A percentile compares a stretch with the other conserved stretches of the same genome.
Evolutionary conservation across 177 flowering plant genomes (phyloP).

Genomic region (Vitis hybrid): DNA sequence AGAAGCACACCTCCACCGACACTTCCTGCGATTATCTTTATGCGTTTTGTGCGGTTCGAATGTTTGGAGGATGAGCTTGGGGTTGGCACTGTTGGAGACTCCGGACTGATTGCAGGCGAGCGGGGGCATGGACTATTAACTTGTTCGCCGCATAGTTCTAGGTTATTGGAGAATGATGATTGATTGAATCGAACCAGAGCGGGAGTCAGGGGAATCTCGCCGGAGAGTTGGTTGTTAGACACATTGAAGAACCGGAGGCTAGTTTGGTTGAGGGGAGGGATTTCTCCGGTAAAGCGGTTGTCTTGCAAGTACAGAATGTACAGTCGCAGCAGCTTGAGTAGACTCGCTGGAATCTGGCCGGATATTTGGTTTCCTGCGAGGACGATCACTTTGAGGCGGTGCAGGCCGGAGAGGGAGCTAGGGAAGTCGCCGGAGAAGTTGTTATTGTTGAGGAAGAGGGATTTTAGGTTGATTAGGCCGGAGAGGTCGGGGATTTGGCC

Average conservation of each 20-base stretch:
- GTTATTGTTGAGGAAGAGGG: slow-evolving; percentile 64
- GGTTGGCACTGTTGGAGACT: neutral
- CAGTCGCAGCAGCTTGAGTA: slow-evolving; percentile 49
- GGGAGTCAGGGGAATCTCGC: slow-evolving; percentile 65
- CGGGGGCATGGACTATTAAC: slow-evolving; percentile 33
- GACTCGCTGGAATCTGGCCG: slow-evolving; percentile 54
- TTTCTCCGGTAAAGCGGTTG: slow-evolving; percentile 55
- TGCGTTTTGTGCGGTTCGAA: slow-evolving; percentile 24
- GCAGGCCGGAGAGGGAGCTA: slow-evolving; percentile 50
- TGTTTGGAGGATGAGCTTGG: slow-evolving; percentile 11
- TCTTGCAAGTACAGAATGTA: slow-evolving; percentile 58
- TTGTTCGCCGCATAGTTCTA: slow-evolving; percentile 62
- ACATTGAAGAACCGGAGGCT: slow-evolving; percentile 72
- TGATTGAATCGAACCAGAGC: slow-evolving; percentile 56
- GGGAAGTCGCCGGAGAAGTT: slow-evolving; percentile 72
- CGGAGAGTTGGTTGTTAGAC: slow-evolving; percentile 72
- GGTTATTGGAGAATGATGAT: slow-evolving; percentile 61
- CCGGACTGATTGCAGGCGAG: slow-evolving; percentile 23
- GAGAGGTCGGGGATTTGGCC: slow-evolving; percentile 72
- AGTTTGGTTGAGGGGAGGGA: slow-evolving; percentile 71
- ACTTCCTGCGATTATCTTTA: slow-evolving; percentile 39
- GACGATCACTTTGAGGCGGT: slow-evolving; percentile 64
- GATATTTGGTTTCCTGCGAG: slow-evolving; percentile 59
- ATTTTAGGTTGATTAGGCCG: slow-evolving; percentile 69
- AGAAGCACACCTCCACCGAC: slow-evolving; percentile 49